A percentile compares a stretch with the other conserved stretches of the same genome.
These are phyloP conservation scores for Blastomyces emzantsi DNA, from an alignment of 2,329 filamentous ascomycete species.

Conservation along the genomic window DNA sequence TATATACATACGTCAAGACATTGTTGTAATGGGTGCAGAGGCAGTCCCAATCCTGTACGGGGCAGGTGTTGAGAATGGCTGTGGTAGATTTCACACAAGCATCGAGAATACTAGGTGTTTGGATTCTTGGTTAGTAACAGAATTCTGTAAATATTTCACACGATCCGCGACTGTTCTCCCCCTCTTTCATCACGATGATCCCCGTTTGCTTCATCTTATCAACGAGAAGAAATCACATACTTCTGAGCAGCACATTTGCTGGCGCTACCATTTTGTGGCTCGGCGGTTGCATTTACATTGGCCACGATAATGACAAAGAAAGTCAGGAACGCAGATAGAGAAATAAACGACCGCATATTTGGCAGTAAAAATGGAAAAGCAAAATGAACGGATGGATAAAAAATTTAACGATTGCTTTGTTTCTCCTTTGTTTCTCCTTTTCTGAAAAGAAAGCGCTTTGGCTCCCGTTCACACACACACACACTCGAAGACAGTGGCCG, in stretches of 20 bases:
- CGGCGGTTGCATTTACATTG: conserved; percentile 9
- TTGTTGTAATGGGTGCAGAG: conserved; percentile 49
- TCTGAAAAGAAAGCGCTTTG: not conserved
- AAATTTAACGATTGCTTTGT: not conserved
- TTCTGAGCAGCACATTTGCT: conserved; percentile 17
- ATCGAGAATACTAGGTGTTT: conserved; percentile 40
- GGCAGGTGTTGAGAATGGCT: conserved; percentile 37
- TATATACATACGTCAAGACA: conserved; percentile 38
- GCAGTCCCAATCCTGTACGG: conserved; percentile 46
- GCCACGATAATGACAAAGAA: conserved; percentile 14
- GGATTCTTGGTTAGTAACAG: not conserved
- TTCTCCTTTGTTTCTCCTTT: no score
- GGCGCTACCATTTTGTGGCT: not conserved
- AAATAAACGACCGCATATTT: conserved; percentile 9
- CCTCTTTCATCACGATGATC: not conserved
- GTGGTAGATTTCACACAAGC: conserved; percentile 38
- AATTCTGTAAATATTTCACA: not conserved
- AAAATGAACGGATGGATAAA: conserved; percentile 11
- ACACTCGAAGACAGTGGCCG: not conserved
- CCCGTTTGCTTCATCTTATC: not conserved
- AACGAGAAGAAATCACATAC: conserved; percentile 10
- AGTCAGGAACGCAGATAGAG: conserved; percentile 12
- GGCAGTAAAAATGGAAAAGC: conserved; percentile 12
- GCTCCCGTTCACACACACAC: not conserved
- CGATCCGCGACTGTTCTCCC: not conserved